Evolutionary conservation across 306 rosid species (phyloP), one percentile per base, ranked within the genome.

Genomic region (Spatholobus suberectus): DNA sequence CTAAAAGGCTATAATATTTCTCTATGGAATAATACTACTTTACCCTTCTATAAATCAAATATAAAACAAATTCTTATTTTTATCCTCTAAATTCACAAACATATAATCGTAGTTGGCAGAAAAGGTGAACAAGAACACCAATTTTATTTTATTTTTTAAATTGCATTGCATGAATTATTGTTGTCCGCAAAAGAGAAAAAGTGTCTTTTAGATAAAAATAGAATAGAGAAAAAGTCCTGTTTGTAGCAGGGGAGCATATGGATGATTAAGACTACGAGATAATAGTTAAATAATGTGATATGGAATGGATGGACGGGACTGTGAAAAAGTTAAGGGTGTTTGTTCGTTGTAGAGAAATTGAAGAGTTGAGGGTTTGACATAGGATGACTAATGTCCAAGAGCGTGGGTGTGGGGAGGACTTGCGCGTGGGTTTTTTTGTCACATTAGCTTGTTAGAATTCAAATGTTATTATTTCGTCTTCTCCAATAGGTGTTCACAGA

Each of bases 241-340:
- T 83, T 82, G 91, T n/a, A 81, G 87, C 89, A 89, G 94, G 96
- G 97, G 91, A 92, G 89, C 89, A 89, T 85, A 87, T 87, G 81
- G 87, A 89, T 88, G 91, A 92, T 87, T 84, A 85, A 90, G 86
- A 83, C 82, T 12, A 51, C 7, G 49, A 62, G 85, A 89, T 82
- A 87, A 83, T 85, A 52, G 35, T 86, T 27, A 34, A 29, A 29
- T 29, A 29, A 29, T 29, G 32, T 29, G 32, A 29, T 3, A 3
- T 29, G 3, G 4, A 11, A 3, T 29, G 3, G 4, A 11, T 43
- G 15, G 4, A 43, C 10, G 54, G 87, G 89, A 86, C 80, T 87
- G 89, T 89, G 92, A 89, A 83, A 62, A 89, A 86, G 89, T 89
- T 86, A 88, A 88, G 93, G 95, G 95, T 84, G 77, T 84, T 70